Evolutionary conservation across 495 filamentous ascomycete species (phyloP), one percentile per base, ranked within the genome.

Genomic region (Aspergillus olivimuriae): DNA sequence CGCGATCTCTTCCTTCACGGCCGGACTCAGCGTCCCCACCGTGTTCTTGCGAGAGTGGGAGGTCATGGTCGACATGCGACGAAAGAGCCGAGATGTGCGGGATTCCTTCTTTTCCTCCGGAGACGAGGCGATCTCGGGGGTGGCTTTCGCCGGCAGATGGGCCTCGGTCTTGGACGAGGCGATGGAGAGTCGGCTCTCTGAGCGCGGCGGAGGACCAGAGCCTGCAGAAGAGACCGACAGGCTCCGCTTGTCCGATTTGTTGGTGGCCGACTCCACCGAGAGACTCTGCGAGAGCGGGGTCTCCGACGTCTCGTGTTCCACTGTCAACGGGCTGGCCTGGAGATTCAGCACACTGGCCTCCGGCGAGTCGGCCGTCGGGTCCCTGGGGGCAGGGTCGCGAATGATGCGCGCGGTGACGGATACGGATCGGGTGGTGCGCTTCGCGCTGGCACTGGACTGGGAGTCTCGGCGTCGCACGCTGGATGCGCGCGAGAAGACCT

Each of bases 381-480:
- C 63, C 51, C n/a, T n/a, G 17, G 38, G 20, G 44, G 44, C 60
- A 26, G 72, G 61, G 38, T 86, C 81, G 20, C 86, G 76, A 21
- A 91, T 63, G 31, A 91, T 89, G 16, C 82, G 78, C 20, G 88
- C 83, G 1, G 84, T 89, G 7, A 92, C 87, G 24, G 89, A 87
- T 8, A 92, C 76, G 10, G 86, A 89, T 43, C 53, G 63, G 75
- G 80, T 37, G 17, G 55, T 49, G 24, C 57, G 61, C 18, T 47
- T 40, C n/a, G 44, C 46, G 50, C 41, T 48, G 8, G 61, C 46
- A 23, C 48, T 54, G 10, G 62, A 54, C 26, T 62, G 56, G 2
- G 55, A 59, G 11, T 56, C 52, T 23, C 53, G 58, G 3, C 53
- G 54, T n/a, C 52, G 63, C n/a, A 63, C 23, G 41, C 60, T 67